phyloP scores from a whole-genome alignment of 306 rosid genomes.

The Gastrolobium villosum region DNA sequence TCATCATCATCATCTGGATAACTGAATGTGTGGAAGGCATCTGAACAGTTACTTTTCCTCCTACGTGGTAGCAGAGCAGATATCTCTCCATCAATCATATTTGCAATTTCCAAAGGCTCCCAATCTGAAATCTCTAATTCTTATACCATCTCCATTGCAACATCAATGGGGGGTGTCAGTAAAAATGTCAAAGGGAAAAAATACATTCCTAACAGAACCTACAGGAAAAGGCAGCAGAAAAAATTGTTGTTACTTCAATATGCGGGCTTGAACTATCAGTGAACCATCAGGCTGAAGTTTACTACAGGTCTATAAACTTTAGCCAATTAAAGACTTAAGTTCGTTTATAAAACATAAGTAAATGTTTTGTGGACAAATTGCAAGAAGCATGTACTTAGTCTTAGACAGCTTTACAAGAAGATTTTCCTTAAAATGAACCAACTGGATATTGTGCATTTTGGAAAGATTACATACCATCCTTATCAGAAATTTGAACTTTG shows the following conservation, averaged over 20 bases:
- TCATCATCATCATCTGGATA: conserved; percentile 59
- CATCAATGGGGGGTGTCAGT: conserved; percentile 80
- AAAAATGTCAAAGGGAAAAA: conserved; percentile 82
- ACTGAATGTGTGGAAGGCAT: conserved; percentile 54
- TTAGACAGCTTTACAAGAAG: not conserved
- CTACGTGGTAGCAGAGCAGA: conserved; percentile 72
- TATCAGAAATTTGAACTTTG: conserved; percentile 82
- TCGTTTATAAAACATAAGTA: conserved; percentile 2
- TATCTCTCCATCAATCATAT: conserved; percentile 88
- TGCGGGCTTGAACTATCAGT: conserved; percentile 12
- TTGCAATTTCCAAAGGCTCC: conserved; percentile 92
- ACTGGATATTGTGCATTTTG: conserved; percentile 1
- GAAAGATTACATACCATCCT: conserved; percentile 63
- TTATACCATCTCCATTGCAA: conserved; percentile 92
- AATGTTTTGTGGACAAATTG: conserved; percentile 1
- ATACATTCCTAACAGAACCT: conserved; percentile 83
- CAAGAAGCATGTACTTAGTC: conserved; percentile 20
- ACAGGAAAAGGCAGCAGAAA: conserved; percentile 44
- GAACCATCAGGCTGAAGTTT: not conserved
- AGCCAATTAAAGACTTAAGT: conserved; percentile 1
- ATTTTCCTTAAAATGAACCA: conserved; percentile 5
- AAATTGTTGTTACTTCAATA: conserved; percentile 16
- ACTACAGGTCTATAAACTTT: conserved; percentile 11
- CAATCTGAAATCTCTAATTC: conserved; percentile 87
- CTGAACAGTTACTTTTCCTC: conserved; percentile 51